Evolutionary conservation across 2,329 filamentous ascomycete species (phyloP), one percentile per base, ranked within the genome.

Genomic region (Teratosphaeria epicoccoides): DNA sequence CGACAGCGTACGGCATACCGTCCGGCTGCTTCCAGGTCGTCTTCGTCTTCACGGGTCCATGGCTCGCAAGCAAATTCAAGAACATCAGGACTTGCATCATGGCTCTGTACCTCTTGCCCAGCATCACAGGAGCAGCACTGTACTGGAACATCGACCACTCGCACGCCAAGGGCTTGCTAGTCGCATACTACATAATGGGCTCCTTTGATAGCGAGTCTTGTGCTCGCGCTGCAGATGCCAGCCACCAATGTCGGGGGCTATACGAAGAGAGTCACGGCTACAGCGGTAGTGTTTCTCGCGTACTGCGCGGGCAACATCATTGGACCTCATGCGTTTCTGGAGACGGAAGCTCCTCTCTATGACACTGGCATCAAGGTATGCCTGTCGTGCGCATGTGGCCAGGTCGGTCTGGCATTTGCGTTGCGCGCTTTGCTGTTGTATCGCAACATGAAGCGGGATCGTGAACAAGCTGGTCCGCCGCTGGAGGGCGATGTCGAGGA

Each of bases 1-100:
- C 78, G 0, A 77, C 76, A 0, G 73, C 73, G 0, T 69, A 77
- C 3, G 78, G 76, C 0, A 80, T 81, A 26, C 79, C 78, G 0
- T 71, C 74, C 43, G 78, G 78, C 4, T 73, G 69, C 1, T 79
- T 77, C 57, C 76, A 78, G 50, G 69, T 78, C 2, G 61, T 78
- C n/a, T 78, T 70, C 56, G 74, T 81, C 29, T 70, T 81, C 9
- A 69, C 71, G 0, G 78, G 77, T 2, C 73, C 76, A 1, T 80
- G 68, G 48, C 60, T 78, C 2, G 77, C 79, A 0, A 74, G 75
- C 2, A 69, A 66, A n/a, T 68, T 78, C 54, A 71, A 68, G 49
- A 78, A 80, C 46, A 63, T 68, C 2, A 71, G 77, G 3, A 81
- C 77, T 0, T 65, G 70, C 22, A 70, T 79, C 49, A 80, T 80